Evolutionary conservation across 139 green algal genomes (phyloP).

Genomic region (Picocystis salinarum): DNA sequence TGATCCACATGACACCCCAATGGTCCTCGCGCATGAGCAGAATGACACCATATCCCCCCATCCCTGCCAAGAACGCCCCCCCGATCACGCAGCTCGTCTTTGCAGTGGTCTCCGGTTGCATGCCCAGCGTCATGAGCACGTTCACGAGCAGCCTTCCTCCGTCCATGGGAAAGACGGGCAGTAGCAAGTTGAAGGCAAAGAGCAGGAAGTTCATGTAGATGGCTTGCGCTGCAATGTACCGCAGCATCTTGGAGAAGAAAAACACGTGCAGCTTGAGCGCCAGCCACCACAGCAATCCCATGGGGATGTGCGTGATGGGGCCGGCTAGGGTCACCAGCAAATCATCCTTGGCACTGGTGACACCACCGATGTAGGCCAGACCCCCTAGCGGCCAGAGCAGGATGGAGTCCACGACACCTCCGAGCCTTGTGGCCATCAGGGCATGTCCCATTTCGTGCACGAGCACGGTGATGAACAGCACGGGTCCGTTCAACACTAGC

Average conservation of each 20-base stretch:
- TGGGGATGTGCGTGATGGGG: conserved; percentile 51
- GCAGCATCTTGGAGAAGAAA: too few species aligned
- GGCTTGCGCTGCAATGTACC: neutral
- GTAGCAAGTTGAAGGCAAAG: conserved; percentile 49
- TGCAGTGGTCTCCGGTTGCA: conserved; percentile 4
- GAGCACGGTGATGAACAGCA: conserved; percentile 41
- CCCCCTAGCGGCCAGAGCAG: conserved; percentile 60
- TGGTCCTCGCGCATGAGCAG: too few species aligned
- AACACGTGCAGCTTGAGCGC: too few species aligned
- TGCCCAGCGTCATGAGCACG: conserved; percentile 23
- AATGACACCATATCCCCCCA: too few species aligned
- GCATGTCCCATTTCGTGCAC: conserved; percentile 45
- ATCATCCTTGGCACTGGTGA: conserved; percentile 27
- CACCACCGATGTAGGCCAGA: conserved; percentile 44
- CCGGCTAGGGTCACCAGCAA: conserved; percentile 44
- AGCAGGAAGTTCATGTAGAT: conserved; percentile 42
- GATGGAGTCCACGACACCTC: conserved; percentile 26
- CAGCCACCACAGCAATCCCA: conserved; percentile 33
- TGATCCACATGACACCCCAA: too few species aligned
- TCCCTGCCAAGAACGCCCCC: too few species aligned
- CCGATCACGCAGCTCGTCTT: too few species aligned
- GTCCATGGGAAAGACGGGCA: conserved; percentile 59
- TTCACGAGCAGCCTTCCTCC: conserved; percentile 33
- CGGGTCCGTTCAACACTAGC: conserved; percentile 22
- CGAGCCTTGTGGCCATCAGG: conserved; percentile 13